Evolutionary conservation across 371 early-diverging fungal species (phyloP), one percentile per base, ranked within the genome.

Genomic region (Haplosporangium sp.): DNA sequence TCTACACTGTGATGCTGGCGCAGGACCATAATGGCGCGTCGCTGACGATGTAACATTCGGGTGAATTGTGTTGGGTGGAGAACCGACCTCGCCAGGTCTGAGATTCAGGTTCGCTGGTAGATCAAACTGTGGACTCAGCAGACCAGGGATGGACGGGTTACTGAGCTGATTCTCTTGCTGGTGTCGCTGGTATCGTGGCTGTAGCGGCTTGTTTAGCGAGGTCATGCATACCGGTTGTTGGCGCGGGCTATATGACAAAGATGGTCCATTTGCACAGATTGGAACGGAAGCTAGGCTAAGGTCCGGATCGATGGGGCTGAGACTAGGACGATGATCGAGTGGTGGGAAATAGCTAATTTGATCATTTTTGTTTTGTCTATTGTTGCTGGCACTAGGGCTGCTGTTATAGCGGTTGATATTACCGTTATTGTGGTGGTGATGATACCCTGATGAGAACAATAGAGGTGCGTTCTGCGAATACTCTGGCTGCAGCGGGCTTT

Each of bases 11-110:
- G 73, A 68, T 5, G 68, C 68, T 14, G 79, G 79, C 14, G 69
- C 79, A 50, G 79, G 79, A 9, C 79, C 79, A 23, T 77, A 72
- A 59, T 77, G 79, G 61, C 79, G 79, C 7, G 68, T 71, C 53
- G 68, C 72, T 16, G 79, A 68, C 0, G 77, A 29, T 29, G 29
- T 2, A 29, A 29, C 29, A 29, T 2, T 29, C 29, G 29, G 29
- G 4, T 29, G 29, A 2, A 29, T 4, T 29, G 29, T 64, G 29
- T 62, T 68, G n/a, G 79, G 61, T 21, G 68, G 74, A 13, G 58
- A 43, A n/a, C 58, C 18, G 7, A 48, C 40, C 14, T 47, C 64
- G 29, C 55, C 29, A 29, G 29, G 29, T 29, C 29, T 29, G 29
- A 29, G 29, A 29, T 4, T 29, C 29, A 4, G 29, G 29, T 29